Evolutionary conservation across 2,329 filamentous ascomycete genomes (phyloP), one percentile per base, ranked within the genome.

Genomic region (Neofusicoccum kwambonambiense): DNA sequence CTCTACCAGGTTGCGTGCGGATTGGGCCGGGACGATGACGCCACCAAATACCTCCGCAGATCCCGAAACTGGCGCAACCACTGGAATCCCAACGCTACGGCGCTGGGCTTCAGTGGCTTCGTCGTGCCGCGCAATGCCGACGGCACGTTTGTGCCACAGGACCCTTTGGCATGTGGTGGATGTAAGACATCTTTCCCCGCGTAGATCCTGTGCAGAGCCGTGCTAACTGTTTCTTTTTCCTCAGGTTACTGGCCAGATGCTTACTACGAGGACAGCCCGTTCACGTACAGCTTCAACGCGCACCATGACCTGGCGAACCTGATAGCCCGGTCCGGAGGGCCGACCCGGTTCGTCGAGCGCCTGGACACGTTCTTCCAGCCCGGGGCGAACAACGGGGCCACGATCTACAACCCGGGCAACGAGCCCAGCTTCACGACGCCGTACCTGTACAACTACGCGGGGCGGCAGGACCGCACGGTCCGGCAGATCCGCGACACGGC

Each of bases 21-120:
- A 0, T 9, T 60, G 9, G 50, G 61, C 47, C 41, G 50, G 50
- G 22, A 45, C 12, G 50, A 47, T 44, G 81, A 80, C 1, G 82
- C 83, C 52, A 75, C 76, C 0, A 87, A 81, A 62, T 91, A 91
- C 68, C 79, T 90, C 31, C 78, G 83, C 51, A 84, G 89, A 8
- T 89, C 87, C 0, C 80, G 83, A 9, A 88, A 90, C 70, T 92
- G 89, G 89, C 82, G 86, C 15, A 90, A 90, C 70, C 88, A 91
- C 68, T 92, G 88, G 88, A 88, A 91, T 72, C 72, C 82, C 0
- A 73, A 84, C 52, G 81, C 86, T 50, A 80, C 78, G 0, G 85
- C 86, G 0, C 79, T 89, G 0, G 84, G 83, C 3, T 90, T 89
- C 74, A 82, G 78, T 0, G 89, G 89, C 0, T 91, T 91, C 72